Evolutionary conservation across 148 eudicot species (phyloP).

Genomic region (Vaccinium darrowii): DNA sequence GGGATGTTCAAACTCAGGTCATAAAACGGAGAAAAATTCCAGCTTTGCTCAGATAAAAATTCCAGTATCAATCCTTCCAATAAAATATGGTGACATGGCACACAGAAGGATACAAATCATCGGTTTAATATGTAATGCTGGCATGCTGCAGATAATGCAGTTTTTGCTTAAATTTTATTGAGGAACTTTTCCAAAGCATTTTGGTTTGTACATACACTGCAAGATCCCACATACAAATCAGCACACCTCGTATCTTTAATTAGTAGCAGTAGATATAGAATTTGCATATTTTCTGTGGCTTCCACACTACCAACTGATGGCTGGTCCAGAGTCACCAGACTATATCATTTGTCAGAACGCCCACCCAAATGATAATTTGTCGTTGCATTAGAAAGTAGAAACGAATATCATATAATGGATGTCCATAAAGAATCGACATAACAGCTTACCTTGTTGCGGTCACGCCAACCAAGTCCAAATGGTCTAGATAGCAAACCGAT

Average conservation of each 20-base stretch:
- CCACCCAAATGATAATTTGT: background rate
- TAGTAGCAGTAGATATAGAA: no score
- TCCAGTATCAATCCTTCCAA: background rate
- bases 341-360: background rate
- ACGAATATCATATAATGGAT: background rate
- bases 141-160: conserved; percentile 6
- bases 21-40: background rate
- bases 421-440: conserved; percentile 3
- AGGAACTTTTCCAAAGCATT: conserved; percentile 11
- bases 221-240: background rate
- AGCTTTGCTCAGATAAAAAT: background rate
- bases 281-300: background rate
- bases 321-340: background rate
- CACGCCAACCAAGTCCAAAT: conserved; percentile 96
- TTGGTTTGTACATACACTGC: background rate
- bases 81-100: background rate
- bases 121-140: background rate
- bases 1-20: background rate
- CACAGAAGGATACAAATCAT: background rate
- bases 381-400: background rate
- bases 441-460: conserved; percentile 67
- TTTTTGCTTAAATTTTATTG: background rate
- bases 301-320: background rate
- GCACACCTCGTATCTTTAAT: background rate
- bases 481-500: conserved; percentile 83